phyloP scores from a whole-genome alignment of 164 flowering plant species.

The Chloranthus sessilifolius region DNA sequence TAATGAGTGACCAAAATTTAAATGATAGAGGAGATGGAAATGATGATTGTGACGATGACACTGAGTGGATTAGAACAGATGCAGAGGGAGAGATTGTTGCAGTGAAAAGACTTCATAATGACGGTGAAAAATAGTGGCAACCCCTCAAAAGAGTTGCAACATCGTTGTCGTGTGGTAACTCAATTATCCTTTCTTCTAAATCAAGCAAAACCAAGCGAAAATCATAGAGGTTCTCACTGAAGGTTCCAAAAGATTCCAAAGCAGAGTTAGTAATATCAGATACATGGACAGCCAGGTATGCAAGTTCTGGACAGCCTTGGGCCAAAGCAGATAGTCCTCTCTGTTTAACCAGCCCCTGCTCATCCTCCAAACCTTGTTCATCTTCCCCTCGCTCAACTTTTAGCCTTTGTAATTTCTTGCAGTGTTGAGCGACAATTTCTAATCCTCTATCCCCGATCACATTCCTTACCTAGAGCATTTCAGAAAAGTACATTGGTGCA shows the following conservation, averaged over 20 bases:
- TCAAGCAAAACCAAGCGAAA: slow-evolving; percentile 90
- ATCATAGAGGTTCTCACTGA: slow-evolving; percentile 65
- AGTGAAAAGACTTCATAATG: too few relatives aligned
- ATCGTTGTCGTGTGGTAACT: slow-evolving; percentile 91
- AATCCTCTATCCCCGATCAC: slow-evolving; percentile 78
- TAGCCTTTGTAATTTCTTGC: slow-evolving; percentile 64
- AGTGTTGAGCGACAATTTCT: slow-evolving; percentile 51
- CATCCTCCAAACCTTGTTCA: slow-evolving; percentile 85
- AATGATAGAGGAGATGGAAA: too few relatives aligned
- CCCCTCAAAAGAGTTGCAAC: slow-evolving; percentile 71
- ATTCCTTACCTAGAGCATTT: slow-evolving; percentile 48
- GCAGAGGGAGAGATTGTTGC: too few relatives aligned
- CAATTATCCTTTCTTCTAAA: slow-evolving; percentile 59
- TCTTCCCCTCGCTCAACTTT: slow-evolving; percentile 88
- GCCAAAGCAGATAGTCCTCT: slow-evolving; percentile 78
- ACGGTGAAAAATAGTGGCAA: too few relatives aligned
- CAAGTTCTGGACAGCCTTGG: slow-evolving; percentile 69
- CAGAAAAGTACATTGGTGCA: too few relatives aligned
- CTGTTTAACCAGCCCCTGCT: slow-evolving; percentile 77
- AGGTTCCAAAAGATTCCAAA: slow-evolving; percentile 54
- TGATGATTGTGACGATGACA: too few relatives aligned
- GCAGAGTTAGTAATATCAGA: slow-evolving; percentile 81
- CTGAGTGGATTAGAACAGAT: too few relatives aligned
- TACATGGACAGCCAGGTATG: slow-evolving; percentile 82
- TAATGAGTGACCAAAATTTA: too few relatives aligned